phyloP scores from a whole-genome alignment of 2,329 filamentous ascomycete species.

The Ophiostoma montium region DNA sequence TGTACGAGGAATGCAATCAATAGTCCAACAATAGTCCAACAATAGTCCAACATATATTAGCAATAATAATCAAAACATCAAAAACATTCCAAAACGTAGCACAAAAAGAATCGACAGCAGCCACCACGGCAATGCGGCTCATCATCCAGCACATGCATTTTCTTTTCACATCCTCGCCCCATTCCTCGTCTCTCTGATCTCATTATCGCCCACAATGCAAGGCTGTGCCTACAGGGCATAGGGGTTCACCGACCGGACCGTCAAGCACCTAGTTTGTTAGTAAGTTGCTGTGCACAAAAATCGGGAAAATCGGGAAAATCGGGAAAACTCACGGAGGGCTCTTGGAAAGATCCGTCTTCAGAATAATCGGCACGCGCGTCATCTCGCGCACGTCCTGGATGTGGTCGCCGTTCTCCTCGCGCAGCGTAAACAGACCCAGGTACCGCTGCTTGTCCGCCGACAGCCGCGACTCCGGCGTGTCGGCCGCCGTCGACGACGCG shows the following conservation, averaged over 20 bases:
- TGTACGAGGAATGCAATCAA: too few relatives aligned
- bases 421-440: conserved; percentile 71
- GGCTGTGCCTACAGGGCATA: conserved; percentile 42
- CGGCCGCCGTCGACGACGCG: conserved; percentile 76
- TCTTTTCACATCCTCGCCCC: too few relatives aligned
- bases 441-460: conserved; percentile 88
- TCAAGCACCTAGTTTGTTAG: conserved; percentile 53
- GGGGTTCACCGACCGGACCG: conserved; percentile 71
- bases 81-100: too few relatives aligned
- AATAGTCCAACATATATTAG: too few relatives aligned
- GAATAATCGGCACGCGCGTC: conserved; percentile 90
- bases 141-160: too few relatives aligned
- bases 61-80: too few relatives aligned
- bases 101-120: too few relatives aligned
- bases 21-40: too few relatives aligned
- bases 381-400: conserved; percentile 98
- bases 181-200: too few relatives aligned
- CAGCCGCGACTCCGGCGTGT: conserved; percentile 64
- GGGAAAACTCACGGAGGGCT: conserved; percentile 84
- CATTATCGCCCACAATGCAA: too few relatives aligned
- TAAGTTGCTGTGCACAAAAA: neutral
- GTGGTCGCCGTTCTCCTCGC: conserved; percentile 87
- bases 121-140: too few relatives aligned
- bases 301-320: neutral
- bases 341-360: conserved; percentile 97